Conservation (phyloP, 2,329 filamentous ascomycete species). For the Mariannaea elegans region DNA sequence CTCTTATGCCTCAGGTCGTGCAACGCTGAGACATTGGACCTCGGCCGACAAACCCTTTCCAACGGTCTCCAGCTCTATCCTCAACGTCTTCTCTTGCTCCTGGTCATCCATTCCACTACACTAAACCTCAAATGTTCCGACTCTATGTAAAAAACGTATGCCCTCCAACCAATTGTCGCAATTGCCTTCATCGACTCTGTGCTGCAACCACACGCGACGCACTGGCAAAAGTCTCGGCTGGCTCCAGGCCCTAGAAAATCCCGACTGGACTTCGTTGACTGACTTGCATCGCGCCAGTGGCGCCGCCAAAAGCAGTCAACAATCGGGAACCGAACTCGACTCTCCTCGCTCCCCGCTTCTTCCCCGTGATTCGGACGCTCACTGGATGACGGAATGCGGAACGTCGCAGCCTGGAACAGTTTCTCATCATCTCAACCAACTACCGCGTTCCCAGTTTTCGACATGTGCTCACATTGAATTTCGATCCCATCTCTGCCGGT, state of each 20-base stretch:
- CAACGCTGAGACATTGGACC: constrained; percentile 10
- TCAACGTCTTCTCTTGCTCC: not conserved
- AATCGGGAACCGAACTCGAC: constrained; percentile 14
- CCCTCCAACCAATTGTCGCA: constrained; percentile 8
- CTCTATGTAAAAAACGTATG: not conserved
- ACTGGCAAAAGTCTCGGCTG: constrained; percentile 4
- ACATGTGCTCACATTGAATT: not conserved
- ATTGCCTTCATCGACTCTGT: constrained; percentile 6
- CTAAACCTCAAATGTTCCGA: constrained; percentile 2
- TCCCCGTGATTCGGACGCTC: constrained; percentile 13
- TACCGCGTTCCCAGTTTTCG: constrained; percentile 5
- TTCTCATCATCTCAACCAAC: constrained; percentile 8
- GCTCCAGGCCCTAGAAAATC: constrained; percentile 7
- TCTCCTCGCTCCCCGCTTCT: constrained; percentile 14
- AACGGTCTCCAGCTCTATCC: not conserved
- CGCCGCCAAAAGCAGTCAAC: constrained; percentile 39
- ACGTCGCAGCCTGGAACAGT: not conserved
- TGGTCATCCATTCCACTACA: not conserved
- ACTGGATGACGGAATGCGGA: not conserved
- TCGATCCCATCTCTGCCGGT: constrained; percentile 1
- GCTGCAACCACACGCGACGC: constrained; percentile 26
- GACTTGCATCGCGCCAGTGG: constrained; percentile 36
- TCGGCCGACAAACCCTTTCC: constrained; percentile 18
- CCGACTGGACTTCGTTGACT: constrained; percentile 23
- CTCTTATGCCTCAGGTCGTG: constrained; percentile 16